Conservation (phyloP, 1,284 basidiomycete species). For the Heterobasidion annosum region DNA sequence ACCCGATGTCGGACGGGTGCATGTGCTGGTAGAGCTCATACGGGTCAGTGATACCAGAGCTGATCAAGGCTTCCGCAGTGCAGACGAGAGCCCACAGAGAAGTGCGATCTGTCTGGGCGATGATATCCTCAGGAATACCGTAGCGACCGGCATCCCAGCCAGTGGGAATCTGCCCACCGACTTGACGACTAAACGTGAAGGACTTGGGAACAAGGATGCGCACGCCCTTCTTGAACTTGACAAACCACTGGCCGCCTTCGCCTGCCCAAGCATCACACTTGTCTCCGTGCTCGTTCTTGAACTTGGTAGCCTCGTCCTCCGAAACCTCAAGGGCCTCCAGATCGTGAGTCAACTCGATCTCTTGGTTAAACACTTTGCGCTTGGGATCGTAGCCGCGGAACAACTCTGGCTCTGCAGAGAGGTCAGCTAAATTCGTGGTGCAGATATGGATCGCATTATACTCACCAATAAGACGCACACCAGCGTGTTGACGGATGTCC, state of each 20-base stretch:
- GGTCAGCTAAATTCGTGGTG: slow-evolving; percentile 10
- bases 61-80: slow-evolving; percentile 92
- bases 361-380: slow-evolving; percentile 95
- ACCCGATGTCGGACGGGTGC: slow-evolving; percentile 94
- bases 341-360: slow-evolving; percentile 94
- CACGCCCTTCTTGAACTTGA: slow-evolving; percentile 98
- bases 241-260: slow-evolving; percentile 89
- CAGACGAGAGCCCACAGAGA: slow-evolving; percentile 95
- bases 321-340: slow-evolving; percentile 94
- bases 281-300: slow-evolving; percentile 95
- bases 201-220: slow-evolving; percentile 93
- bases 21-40: slow-evolving; percentile 96
- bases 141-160: slow-evolving; percentile 96
- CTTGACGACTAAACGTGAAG: slow-evolving; percentile 89
- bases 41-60: slow-evolving; percentile 96
- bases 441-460: slow-evolving; percentile 4
- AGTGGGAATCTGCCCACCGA: slow-evolving; percentile 94
- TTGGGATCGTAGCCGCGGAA: slow-evolving; percentile 97
- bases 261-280: slow-evolving; percentile 94
- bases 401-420: slow-evolving; percentile 78
- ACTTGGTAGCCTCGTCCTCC: slow-evolving; percentile 86
- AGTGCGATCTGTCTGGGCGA: slow-evolving; percentile 90
- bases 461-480: slow-evolving; percentile 90
- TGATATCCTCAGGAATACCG: slow-evolving; percentile 96
- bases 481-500: slow-evolving; percentile 88